Conservation (phyloP, 345 rosid genomes). For the Rhodamnia argentea region DNA sequence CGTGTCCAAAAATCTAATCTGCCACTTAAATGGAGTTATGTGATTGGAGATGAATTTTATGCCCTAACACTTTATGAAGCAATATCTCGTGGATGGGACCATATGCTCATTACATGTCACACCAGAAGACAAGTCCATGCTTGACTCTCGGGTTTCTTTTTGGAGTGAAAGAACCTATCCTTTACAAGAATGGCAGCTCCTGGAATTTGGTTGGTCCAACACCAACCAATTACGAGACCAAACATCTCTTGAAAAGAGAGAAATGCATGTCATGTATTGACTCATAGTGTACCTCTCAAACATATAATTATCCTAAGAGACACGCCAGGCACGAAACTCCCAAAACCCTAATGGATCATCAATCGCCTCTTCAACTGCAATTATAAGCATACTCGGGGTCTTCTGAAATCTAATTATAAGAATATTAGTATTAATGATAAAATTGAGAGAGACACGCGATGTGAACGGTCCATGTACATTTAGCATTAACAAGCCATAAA, state of each 20-base stretch:
- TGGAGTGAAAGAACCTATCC: not conserved
- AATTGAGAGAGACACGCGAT: not conserved
- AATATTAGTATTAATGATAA: not conserved
- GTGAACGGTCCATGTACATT: not conserved
- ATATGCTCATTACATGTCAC: not conserved
- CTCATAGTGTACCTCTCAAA: not conserved
- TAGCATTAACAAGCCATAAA: not conserved
- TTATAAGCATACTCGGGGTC: not conserved
- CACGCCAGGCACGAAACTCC: not conserved
- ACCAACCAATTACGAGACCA: not conserved
- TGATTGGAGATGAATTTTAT: not conserved
- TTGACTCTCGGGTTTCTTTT: not conserved
- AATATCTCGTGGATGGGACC: not conserved
- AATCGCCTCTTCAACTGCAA: not conserved
- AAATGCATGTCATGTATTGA: not conserved
- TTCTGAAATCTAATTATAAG: not conserved
- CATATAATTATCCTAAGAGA: not conserved
- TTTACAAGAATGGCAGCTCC: not conserved
- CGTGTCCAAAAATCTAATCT: not conserved
- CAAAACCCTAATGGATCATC: not conserved
- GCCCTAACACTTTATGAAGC: not conserved
- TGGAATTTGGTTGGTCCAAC: not conserved
- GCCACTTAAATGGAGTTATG: not conserved
- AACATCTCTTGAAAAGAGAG: not conserved
- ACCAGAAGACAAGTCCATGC: not conserved